A percentile compares a stretch with the other conserved stretches of the same genome.
Conservation (phyloP, 208 protist genomes). For the Trypanosoma scelopori region DNA sequence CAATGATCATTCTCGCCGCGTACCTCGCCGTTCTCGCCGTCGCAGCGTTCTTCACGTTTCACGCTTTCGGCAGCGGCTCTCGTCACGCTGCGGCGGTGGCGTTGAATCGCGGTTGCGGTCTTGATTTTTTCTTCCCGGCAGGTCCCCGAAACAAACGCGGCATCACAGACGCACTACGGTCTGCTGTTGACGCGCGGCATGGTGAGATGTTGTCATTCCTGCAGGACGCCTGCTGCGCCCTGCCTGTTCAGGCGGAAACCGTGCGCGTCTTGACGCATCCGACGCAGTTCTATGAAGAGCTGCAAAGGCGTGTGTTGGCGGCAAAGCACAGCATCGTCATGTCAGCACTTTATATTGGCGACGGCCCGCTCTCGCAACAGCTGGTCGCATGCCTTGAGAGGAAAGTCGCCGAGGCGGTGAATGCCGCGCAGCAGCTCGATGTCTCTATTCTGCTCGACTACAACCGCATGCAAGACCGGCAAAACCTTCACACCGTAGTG, state of each 20-base stretch:
- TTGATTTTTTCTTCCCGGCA: conserved; percentile 30
- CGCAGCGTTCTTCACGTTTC: conserved; percentile 33
- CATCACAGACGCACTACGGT: not conserved
- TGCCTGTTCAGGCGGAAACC: conserved; percentile 56
- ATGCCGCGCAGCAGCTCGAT: conserved; percentile 31
- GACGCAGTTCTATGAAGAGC: conserved; percentile 63
- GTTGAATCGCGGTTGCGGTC: conserved; percentile 5
- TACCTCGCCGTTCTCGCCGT: conserved; percentile 44
- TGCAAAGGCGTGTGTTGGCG: conserved; percentile 42
- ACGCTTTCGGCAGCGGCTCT: conserved; percentile 34
- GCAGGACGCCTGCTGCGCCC: conserved; percentile 47
- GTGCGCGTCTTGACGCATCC: conserved; percentile 58
- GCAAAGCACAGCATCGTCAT: conserved; percentile 66
- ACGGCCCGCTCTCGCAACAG: conserved; percentile 50
- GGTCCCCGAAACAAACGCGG: not conserved
- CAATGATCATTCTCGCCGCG: conserved; percentile 30
- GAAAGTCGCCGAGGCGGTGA: conserved; percentile 36
- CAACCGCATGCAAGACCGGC: conserved; percentile 77
- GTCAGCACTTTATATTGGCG: conserved; percentile 86
- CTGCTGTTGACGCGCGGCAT: conserved; percentile 26
- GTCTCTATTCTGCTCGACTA: conserved; percentile 77
- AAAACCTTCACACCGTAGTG: conserved; percentile 55
- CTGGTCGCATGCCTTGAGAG: conserved; percentile 60
- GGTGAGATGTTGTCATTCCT: conserved; percentile 61
- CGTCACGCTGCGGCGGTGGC: conserved; percentile 11